Evolutionary conservation across 2,329 filamentous ascomycete species (phyloP).

Genomic region (Monilinia laxa): DNA sequence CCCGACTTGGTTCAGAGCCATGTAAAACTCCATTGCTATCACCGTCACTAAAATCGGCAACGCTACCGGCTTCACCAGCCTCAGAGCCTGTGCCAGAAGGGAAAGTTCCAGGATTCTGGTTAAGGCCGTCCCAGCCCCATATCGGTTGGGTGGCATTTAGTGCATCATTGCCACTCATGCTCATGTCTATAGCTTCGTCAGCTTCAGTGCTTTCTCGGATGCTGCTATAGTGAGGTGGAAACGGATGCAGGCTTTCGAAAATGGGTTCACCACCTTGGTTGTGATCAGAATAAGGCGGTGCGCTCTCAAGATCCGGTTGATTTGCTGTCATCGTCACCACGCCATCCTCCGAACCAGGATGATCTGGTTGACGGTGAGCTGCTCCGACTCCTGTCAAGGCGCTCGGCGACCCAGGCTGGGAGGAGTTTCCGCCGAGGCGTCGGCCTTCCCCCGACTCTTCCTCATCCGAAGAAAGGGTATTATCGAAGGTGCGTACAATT

Average conservation of each 20-base stretch:
- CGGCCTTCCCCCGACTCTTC: conserved; percentile 73
- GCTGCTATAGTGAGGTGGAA: conserved; percentile 30
- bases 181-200: conserved; percentile 38
- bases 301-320: conserved; percentile 32
- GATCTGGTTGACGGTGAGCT: conserved; percentile 65
- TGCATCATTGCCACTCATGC: conserved; percentile 26
- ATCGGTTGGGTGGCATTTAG: conserved; percentile 14
- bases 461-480: conserved; percentile 47
- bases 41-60: conserved; percentile 28
- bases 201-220: conserved; percentile 35
- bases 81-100: conserved; percentile 36
- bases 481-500: conserved; percentile 64
- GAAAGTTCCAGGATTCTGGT: conserved; percentile 23
- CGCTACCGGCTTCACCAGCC: conserved; percentile 22
- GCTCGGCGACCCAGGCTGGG: conserved; percentile 89
- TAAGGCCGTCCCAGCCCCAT: conserved; percentile 16
- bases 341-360: conserved; percentile 48
- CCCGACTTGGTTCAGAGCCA: conserved; percentile 36
- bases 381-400: conserved; percentile 75
- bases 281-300: conserved; percentile 34
- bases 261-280: conserved; percentile 30
- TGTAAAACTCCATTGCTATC: conserved; percentile 30
- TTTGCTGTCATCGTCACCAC: conserved; percentile 36
- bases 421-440: conserved; percentile 81
- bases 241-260: conserved; percentile 16